Conservation (phyloP, 352 stramenopile genomes). For the Aphanomyces invadans region DNA sequence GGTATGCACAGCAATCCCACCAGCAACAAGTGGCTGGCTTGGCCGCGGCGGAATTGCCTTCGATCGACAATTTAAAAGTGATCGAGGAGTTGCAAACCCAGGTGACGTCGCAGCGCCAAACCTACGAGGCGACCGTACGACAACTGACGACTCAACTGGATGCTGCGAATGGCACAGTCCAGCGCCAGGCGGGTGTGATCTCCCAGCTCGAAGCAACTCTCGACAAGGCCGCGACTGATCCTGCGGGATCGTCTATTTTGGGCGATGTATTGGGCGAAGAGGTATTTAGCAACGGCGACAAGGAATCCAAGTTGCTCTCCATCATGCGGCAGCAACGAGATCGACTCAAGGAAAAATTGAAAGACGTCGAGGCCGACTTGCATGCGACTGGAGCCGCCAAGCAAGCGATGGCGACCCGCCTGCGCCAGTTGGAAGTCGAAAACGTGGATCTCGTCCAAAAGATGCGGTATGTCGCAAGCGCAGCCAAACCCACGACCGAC, state of each 20-base stretch:
- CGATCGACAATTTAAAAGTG: background rate
- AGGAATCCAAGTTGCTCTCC: slow-evolving; percentile 73
- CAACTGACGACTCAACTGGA: slow-evolving; percentile 46
- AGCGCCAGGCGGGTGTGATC: slow-evolving; percentile 28
- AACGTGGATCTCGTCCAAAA: slow-evolving; percentile 91
- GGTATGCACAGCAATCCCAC: too few species aligned
- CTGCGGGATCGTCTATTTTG: slow-evolving; percentile 14
- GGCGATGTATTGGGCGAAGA: slow-evolving; percentile 19
- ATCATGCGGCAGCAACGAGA: slow-evolving; percentile 77
- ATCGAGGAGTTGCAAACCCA: background rate
- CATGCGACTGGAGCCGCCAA: slow-evolving; percentile 31
- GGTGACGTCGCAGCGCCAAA: background rate
- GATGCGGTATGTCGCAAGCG: slow-evolving; percentile 81
- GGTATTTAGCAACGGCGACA: background rate
- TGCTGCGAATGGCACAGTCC: slow-evolving; percentile 60
- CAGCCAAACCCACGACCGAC: slow-evolving; percentile 36
- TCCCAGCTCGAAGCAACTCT: slow-evolving; percentile 24
- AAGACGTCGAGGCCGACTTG: slow-evolving; percentile 27
- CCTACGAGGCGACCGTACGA: slow-evolving; percentile 30
- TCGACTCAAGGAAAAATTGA: slow-evolving; percentile 74
- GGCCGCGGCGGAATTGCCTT: background rate
- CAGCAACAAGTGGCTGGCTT: background rate
- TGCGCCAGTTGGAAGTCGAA: slow-evolving; percentile 77
- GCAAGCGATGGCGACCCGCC: slow-evolving; percentile 57
- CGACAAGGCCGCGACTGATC: slow-evolving; percentile 22